Evolutionary conservation across 192 early-diverging fungal species (phyloP).

Genomic region (Coemansia sp.): DNA sequence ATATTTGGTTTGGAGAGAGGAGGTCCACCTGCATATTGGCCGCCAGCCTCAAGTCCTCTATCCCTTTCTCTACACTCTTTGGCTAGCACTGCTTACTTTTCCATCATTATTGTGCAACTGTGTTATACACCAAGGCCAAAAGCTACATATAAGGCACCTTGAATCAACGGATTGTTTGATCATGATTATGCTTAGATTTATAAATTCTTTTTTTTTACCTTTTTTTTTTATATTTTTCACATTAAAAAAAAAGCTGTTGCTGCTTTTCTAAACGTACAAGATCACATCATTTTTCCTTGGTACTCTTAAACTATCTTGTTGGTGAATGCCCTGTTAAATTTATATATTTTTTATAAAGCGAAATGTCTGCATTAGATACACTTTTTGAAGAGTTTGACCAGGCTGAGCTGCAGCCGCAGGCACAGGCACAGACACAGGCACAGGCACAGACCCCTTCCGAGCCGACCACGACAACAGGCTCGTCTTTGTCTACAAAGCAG

Average conservation of each 20-base stretch:
- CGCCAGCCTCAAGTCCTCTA: slow-evolving; percentile 1
- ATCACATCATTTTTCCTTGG: too few relatives aligned
- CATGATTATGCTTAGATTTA: neutral
- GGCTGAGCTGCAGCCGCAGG: slow-evolving; percentile 38
- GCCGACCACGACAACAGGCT: neutral
- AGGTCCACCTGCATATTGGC: slow-evolving; percentile 10
- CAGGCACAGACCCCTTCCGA: neutral
- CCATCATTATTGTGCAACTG: neutral
- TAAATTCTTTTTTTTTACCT: slow-evolving; percentile 1
- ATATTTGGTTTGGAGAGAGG: slow-evolving; percentile 33
- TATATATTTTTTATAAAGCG: slow-evolving; percentile 62
- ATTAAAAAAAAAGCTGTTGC: neutral
- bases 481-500: slow-evolving; percentile 11
- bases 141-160: neutral
- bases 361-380: slow-evolving; percentile 70
- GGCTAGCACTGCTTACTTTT: neutral
- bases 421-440: neutral
- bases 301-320: neutral
- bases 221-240: neutral
- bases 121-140: too few relatives aligned
- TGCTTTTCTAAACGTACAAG: neutral
- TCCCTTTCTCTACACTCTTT: slow-evolving; percentile 1
- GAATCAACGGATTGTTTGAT: neutral
- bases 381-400: slow-evolving; percentile 81
- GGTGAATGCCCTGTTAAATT: neutral